A percentile compares a stretch with the other conserved stretches of the same genome.
phyloP scores from a whole-genome alignment of 2,329 filamentous ascomycete species.

The Rosellinia necatrix region DNA sequence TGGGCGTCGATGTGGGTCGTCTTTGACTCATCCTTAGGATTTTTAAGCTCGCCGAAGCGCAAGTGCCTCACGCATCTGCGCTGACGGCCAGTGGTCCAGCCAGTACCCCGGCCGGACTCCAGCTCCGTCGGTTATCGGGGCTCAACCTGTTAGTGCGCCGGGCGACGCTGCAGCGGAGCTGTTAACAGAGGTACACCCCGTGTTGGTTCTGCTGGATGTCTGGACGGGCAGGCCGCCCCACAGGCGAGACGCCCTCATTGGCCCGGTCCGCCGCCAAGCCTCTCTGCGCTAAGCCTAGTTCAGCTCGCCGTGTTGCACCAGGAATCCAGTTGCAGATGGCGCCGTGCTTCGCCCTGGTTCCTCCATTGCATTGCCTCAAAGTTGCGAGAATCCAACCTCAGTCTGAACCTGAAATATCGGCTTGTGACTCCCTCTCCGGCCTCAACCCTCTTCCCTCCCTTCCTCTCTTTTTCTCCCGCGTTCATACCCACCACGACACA shows the following conservation, averaged over 20 bases:
- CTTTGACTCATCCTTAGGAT: conserved; percentile 25
- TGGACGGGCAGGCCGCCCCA: conserved; percentile 3
- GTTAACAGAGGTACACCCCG: conserved; percentile 24
- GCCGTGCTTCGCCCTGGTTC: conserved; percentile 30
- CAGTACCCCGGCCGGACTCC: conserved; percentile 3
- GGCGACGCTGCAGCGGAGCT: background rate
- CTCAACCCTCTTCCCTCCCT: conserved; percentile 29
- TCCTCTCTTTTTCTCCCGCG: conserved; percentile 25
- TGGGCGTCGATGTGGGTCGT: conserved; percentile 7
- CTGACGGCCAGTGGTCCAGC: conserved; percentile 12
- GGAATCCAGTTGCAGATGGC: conserved; percentile 27
- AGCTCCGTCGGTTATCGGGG: conserved; percentile 10
- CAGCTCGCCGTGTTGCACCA: conserved; percentile 27
- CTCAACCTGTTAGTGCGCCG: conserved; percentile 24
- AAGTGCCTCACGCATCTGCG: conserved; percentile 28
- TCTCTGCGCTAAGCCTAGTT: conserved; percentile 19
- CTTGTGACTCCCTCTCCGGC: conserved; percentile 41
- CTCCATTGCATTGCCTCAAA: conserved; percentile 35
- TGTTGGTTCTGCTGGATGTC: background rate
- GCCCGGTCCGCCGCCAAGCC: background rate
- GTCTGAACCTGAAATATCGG: conserved; percentile 41
- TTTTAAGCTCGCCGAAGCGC: conserved; percentile 31
- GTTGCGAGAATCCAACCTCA: conserved; percentile 28
- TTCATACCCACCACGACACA: conserved; percentile 16
- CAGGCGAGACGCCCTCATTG: conserved; percentile 22